Evolutionary conservation across 2,329 filamentous ascomycete genomes (phyloP).

Genomic region (Trichoderma aggressivum): DNA sequence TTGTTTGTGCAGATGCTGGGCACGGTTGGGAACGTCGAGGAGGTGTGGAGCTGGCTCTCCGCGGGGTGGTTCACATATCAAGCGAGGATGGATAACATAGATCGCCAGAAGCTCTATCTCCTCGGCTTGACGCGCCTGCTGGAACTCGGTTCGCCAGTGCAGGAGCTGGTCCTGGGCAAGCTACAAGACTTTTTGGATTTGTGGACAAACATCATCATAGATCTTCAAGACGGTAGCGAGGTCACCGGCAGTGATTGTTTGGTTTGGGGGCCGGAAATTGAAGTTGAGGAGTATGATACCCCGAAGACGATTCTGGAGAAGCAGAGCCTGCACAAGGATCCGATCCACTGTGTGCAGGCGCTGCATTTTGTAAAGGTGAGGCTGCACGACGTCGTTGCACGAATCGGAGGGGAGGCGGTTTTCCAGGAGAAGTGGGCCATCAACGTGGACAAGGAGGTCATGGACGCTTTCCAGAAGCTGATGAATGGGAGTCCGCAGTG

Average conservation of each 20-base stretch:
- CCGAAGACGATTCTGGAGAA: constrained; percentile 53
- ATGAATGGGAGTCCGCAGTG: constrained; percentile 24
- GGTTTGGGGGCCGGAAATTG: constrained; percentile 42
- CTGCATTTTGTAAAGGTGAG: constrained; percentile 62
- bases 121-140: constrained; percentile 70
- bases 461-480: constrained; percentile 56
- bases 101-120: constrained; percentile 67
- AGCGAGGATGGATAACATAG: constrained; percentile 62
- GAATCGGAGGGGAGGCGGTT: constrained; percentile 59
- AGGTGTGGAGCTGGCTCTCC: constrained; percentile 58
- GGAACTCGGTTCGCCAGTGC: constrained; percentile 57
- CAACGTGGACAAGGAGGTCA: constrained; percentile 72
- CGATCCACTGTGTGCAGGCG: constrained; percentile 63
- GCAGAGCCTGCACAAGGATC: constrained; percentile 56
- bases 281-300: constrained; percentile 53
- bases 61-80: constrained; percentile 66
- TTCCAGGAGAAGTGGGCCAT: constrained; percentile 67
- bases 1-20: constrained; percentile 61
- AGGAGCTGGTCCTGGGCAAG: constrained; percentile 54
- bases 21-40: constrained; percentile 44
- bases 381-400: constrained; percentile 55
- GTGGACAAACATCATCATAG: constrained; percentile 68
- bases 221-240: constrained; percentile 58
- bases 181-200: constrained; percentile 72
- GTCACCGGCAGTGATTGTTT: constrained; percentile 50